Evolutionary conservation across 164 flowering plant genomes (phyloP).

Genomic region (Chimonanthus salicifolius): DNA sequence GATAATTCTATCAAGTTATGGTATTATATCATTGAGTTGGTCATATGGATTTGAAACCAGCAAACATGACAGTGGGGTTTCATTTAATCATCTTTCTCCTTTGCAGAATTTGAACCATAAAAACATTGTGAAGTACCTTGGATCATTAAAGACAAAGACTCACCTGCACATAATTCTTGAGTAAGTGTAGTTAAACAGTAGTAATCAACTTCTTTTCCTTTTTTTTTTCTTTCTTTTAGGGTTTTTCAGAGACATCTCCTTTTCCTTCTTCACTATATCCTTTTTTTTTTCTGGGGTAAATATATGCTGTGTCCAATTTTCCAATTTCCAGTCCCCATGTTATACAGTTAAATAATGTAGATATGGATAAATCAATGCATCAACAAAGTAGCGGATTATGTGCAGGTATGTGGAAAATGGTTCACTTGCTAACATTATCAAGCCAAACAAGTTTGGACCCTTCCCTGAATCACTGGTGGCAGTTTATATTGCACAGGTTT

Average conservation of each 20-base stretch:
- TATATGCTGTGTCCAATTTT: too few relatives aligned
- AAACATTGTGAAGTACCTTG: constrained; percentile 98
- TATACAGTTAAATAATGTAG: neutral
- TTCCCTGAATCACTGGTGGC: constrained; percentile 96
- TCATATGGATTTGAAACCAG: neutral
- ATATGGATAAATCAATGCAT: neutral
- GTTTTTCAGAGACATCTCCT: too few relatives aligned
- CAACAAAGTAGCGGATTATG: constrained; percentile 1
- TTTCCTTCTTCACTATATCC: too few relatives aligned
- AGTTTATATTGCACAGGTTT: constrained; percentile 95
- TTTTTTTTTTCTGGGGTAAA: too few relatives aligned
- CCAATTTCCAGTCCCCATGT: neutral
- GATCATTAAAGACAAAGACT: constrained; percentile 85
- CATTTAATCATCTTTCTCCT: neutral
- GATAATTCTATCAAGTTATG: neutral
- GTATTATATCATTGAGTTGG: neutral
- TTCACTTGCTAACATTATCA: constrained; percentile 96
- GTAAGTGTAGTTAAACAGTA: constrained; percentile 39
- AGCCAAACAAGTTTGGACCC: constrained; percentile 98
- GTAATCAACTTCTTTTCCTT: neutral
- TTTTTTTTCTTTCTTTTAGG: neutral
- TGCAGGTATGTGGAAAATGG: constrained; percentile 98
- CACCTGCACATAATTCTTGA: constrained; percentile 96
- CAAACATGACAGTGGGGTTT: neutral
- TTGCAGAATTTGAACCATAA: constrained; percentile 94